These are phyloP conservation scores for Erodium maritimum DNA, from an alignment of 345 rosid genomes.

Conservation along the genomic window DNA sequence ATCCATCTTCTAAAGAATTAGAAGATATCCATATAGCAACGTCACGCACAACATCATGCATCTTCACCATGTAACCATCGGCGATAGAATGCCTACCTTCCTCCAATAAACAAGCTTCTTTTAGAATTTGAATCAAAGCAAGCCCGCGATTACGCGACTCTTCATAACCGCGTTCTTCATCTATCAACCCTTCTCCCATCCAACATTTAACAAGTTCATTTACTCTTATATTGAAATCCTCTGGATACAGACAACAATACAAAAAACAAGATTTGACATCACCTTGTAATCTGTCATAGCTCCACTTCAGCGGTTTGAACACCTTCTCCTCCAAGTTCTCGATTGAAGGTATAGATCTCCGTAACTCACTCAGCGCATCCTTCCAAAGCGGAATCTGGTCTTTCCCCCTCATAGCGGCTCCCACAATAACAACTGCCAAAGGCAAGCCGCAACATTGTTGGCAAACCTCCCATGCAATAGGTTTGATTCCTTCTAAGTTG, in stretches of 20 bases:
- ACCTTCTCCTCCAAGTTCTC: conserved; percentile 25
- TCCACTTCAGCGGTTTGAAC: conserved; percentile 25
- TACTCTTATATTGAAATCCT: conserved; percentile 23
- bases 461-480: conserved; percentile 15
- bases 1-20: conserved; percentile 5
- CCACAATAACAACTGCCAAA: conserved; percentile 34
- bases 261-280: conserved; percentile 30
- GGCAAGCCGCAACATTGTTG: conserved; percentile 36
- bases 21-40: conserved; percentile 29
- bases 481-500: conserved; percentile 13
- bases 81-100: conserved; percentile 15
- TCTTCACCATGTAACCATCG: conserved; percentile 18
- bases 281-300: conserved; percentile 20
- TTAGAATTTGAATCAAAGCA: conserved; percentile 28
- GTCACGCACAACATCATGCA: conserved; percentile 42
- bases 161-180: conserved; percentile 14
- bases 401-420: conserved; percentile 24
- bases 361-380: conserved; percentile 23
- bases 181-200: conserved; percentile 32
- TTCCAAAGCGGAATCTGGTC: conserved; percentile 24
- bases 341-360: conserved; percentile 17
- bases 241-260: conserved; percentile 33
- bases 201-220: conserved; percentile 28
- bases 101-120: conserved; percentile 33
- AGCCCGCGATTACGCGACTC: conserved; percentile 21